Percentiles rank a stretch among this genome's conserved stretches.
Evolutionary conservation across 2,329 filamentous ascomycete genomes (phyloP).

Genomic region (Monilinia laxa): DNA sequence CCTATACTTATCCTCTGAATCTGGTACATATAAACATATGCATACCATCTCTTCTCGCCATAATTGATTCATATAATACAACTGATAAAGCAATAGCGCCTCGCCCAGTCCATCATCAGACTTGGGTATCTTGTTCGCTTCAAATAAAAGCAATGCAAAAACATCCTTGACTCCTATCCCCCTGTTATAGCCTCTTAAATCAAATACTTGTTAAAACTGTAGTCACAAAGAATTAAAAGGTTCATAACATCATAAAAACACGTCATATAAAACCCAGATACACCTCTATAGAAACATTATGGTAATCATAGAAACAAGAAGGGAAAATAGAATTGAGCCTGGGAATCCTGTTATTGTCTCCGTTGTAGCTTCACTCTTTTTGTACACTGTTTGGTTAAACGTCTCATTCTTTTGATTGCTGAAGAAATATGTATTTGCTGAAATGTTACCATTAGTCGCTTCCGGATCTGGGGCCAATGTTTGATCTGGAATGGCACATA

Average conservation of each 20-base stretch:
- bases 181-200: constrained; percentile 2
- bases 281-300: constrained; percentile 3
- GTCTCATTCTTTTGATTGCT: constrained; percentile 48
- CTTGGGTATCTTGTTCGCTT: constrained; percentile 5
- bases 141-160: constrained; percentile 4
- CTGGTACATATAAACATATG: neutral
- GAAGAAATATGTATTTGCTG: constrained; percentile 50
- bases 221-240: neutral
- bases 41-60: neutral
- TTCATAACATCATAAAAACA: neutral
- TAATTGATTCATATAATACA: neutral
- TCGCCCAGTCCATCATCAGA: neutral
- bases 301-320: constrained; percentile 9
- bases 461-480: constrained; percentile 40
- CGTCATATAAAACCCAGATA: neutral
- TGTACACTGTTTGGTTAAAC: constrained; percentile 48
- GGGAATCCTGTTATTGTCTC: neutral
- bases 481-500: constrained; percentile 54
- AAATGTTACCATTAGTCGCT: constrained; percentile 34
- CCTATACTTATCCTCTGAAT: neutral
- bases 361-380: constrained; percentile 26
- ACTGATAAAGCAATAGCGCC: constrained; percentile 3
- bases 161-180: constrained; percentile 6
- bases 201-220: neutral
- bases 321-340: neutral